A percentile compares a stretch with the other conserved stretches of the same genome.
Conservation (phyloP, 2,329 filamentous ascomycete genomes). For the Ophiostoma pallidulum region DNA sequence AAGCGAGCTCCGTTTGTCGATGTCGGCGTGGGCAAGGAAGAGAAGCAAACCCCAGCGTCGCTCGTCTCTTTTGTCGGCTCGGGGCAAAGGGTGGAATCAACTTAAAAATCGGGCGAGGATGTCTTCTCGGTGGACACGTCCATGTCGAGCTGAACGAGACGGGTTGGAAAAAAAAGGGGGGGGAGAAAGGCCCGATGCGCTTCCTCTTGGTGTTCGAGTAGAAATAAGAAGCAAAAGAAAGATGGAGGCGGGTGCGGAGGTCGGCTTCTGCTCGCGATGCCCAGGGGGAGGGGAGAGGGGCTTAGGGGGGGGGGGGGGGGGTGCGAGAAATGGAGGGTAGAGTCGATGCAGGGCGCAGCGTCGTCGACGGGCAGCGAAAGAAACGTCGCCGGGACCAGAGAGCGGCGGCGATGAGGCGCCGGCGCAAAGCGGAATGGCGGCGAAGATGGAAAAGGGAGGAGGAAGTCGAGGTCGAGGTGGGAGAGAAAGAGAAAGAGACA, state of each 20-base stretch:
- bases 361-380: not conserved
- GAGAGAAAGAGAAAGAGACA: too few species aligned
- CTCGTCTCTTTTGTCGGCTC: not conserved
- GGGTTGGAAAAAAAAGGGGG: not conserved
- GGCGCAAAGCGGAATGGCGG: constrained; percentile 1
- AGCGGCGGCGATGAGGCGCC: not conserved
- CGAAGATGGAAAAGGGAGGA: constrained; percentile 1
- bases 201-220: not conserved
- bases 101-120: constrained; percentile 9
- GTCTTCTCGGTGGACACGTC: constrained; percentile 10
- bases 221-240: not conserved
- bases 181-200: too few species aligned
- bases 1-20: too few species aligned
- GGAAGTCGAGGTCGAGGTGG: too few species aligned
- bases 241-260: not conserved
- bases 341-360: not conserved
- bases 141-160: constrained; percentile 13
- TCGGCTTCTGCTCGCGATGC: not conserved
- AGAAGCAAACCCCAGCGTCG: not conserved
- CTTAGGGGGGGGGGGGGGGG: not conserved
- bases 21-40: not conserved
- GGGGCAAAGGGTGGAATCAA: not conserved
- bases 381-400: not conserved
- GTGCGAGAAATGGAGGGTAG: not conserved
- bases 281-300: not conserved